A percentile compares a stretch with the other conserved stretches of the same genome.
These are phyloP conservation scores for Pinus tabuliformis DNA, from an alignment of 75 land plant species.

Conservation along the genomic window DNA sequence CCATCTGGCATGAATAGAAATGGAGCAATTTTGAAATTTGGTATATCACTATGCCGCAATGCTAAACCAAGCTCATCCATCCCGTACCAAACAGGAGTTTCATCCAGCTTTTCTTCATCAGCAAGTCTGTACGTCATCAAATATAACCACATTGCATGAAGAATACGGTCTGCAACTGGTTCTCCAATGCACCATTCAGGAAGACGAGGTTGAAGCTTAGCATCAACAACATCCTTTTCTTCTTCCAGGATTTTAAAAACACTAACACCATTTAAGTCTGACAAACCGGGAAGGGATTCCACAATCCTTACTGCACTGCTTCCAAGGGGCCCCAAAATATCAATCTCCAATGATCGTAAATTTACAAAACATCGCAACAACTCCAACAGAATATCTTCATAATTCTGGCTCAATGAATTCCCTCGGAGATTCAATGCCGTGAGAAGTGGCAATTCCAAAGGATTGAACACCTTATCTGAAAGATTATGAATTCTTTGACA, in stretches of 20 bases:
- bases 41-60: no score
- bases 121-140: slow-evolving; percentile 96
- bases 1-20: no score
- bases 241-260: slow-evolving; percentile 45
- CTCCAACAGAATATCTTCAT: slow-evolving; percentile 41
- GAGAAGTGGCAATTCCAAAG: slow-evolving; percentile 62
- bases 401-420: slow-evolving; percentile 62
- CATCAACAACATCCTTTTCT: slow-evolving; percentile 53
- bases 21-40: no score
- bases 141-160: slow-evolving; percentile 93
- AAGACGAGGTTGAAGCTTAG: slow-evolving; percentile 62
- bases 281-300: slow-evolving; percentile 66
- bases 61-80: no score
- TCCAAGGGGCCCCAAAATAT: slow-evolving; percentile 94
- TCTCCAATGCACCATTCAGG: slow-evolving; percentile 67
- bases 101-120: slow-evolving; percentile 97
- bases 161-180: slow-evolving; percentile 63
- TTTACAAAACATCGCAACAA: slow-evolving; percentile 37
- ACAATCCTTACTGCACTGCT: slow-evolving; percentile 65
- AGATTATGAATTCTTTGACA: slow-evolving; percentile 54
- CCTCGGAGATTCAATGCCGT: slow-evolving; percentile 76
- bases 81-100: slow-evolving; percentile 89
- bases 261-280: slow-evolving; percentile 61
- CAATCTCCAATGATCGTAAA: slow-evolving; percentile 77
- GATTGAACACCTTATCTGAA: slow-evolving; percentile 76